Conservation (phyloP, 1,284 basidiomycete genomes). For the Austroboletus niveus region DNA sequence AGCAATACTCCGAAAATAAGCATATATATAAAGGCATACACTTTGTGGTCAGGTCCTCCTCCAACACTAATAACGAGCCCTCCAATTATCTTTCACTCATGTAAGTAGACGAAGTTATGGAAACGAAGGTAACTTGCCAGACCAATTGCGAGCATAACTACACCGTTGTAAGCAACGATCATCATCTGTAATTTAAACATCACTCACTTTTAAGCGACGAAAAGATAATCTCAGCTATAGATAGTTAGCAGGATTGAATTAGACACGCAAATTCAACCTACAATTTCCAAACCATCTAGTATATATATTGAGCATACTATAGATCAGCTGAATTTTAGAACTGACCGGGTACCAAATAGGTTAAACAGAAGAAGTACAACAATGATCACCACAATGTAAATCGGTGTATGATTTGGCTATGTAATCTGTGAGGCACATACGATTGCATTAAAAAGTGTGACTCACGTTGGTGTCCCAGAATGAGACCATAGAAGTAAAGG, state of each 20-base stretch:
- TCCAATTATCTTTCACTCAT: conserved; percentile 53
- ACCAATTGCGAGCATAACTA: conserved; percentile 16
- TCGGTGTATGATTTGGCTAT: conserved; percentile 49
- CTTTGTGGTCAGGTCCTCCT: conserved; percentile 49
- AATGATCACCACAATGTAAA: conserved; percentile 65
- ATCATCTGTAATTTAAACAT: neutral
- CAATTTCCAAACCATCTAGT: conserved; percentile 64
- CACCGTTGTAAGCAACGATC: neutral
- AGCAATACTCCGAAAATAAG: conserved; percentile 46
- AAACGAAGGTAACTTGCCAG: conserved; percentile 47
- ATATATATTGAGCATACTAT: neutral
- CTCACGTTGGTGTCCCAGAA: conserved; percentile 73
- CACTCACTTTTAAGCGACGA: conserved; percentile 23
- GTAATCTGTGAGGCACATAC: neutral
- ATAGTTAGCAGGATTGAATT: conserved; percentile 1
- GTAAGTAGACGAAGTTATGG: conserved; percentile 49
- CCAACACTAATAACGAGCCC: conserved; percentile 59
- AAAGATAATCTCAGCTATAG: conserved; percentile 30
- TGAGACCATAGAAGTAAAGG: conserved; percentile 69
- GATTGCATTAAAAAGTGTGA: neutral
- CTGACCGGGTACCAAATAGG: conserved; percentile 67
- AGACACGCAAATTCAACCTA: conserved; percentile 19
- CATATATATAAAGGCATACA: conserved; percentile 35
- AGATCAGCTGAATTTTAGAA: neutral
- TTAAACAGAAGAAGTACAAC: conserved; percentile 67